These are phyloP conservation scores for Cryptococcus jaspeensis DNA, from an alignment of 1,284 basidiomycete genomes.

Conservation along the genomic window DNA sequence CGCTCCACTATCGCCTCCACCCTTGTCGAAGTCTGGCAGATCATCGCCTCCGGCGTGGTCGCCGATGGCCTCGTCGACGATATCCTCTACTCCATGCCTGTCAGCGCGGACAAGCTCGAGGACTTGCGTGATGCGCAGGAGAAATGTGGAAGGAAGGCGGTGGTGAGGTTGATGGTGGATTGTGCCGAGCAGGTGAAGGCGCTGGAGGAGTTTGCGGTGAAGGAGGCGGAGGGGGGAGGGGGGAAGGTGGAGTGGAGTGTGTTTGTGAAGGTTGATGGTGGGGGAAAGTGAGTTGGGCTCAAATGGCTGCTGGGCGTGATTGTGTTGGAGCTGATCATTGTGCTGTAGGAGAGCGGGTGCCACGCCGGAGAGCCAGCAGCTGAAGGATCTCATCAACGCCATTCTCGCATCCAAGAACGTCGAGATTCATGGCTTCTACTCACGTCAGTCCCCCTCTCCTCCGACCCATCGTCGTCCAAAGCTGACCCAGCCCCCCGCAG, in stretches of 20 bases:
- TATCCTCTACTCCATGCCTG: constrained; percentile 74
- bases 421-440: constrained; percentile 77
- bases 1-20: constrained; percentile 39
- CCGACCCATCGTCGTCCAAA: neutral
- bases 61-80: constrained; percentile 67
- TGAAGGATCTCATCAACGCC: constrained; percentile 60
- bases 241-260: constrained; percentile 61
- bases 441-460: constrained; percentile 53
- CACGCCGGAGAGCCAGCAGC: constrained; percentile 57
- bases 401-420: constrained; percentile 59
- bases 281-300: constrained; percentile 61
- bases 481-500: constrained; percentile 12
- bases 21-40: constrained; percentile 40
- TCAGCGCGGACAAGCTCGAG: constrained; percentile 67
- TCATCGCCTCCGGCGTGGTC: constrained; percentile 55
- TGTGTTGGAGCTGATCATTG: neutral
- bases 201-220: constrained; percentile 56
- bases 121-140: constrained; percentile 66
- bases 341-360: constrained; percentile 73
- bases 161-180: constrained; percentile 70
- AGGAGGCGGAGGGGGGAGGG: constrained; percentile 45
- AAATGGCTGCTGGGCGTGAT: neutral
- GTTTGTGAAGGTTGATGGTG: constrained; percentile 79
- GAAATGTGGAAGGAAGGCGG: constrained; percentile 58
- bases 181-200: constrained; percentile 68